Evolutionary conservation across 1,284 basidiomycete genomes (phyloP), one percentile per base, ranked within the genome.

Genomic region (Melampsora medusae): DNA sequence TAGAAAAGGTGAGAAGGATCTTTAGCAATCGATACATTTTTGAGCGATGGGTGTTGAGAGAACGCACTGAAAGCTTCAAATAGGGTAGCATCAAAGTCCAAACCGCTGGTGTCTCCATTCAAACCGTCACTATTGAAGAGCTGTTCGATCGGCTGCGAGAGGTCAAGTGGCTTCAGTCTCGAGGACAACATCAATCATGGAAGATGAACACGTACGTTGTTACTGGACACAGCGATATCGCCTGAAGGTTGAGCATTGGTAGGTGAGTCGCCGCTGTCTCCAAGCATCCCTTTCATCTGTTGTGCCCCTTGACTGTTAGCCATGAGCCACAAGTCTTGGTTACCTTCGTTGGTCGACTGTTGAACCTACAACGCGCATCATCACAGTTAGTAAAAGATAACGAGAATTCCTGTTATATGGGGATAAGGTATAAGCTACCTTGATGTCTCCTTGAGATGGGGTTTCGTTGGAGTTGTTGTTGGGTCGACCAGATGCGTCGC

Each of bases 51-150:
- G 14, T 46, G 14, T 46, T 12, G 14, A 14, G n/a, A 22, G 1
- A 56, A 53, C 70, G 22, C 48, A 74, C 71, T 74, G 53, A 74
- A 74, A 22, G 71, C 71, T 35, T 74, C 71, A 60, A 74, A 74
- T 22, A 74, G 65, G 19, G 31, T 67, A 28, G 64, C 19, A 48
- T 74, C 71, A 31, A 59, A 22, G 49, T 74, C 71, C 33, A 74
- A 67, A 5, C 48, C 25, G 12, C 59, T 17, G 10, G 70, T 12
- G 49, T 72, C 70, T n/a, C 53, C 53, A 46, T 46, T 46, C 42
- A 46, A 46, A 12, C 42, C 42, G 14, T 46, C 42, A 4, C 42
- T 14, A 46, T 46, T 25, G 48, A 72, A 74, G n/a, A 74, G n/a
- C 17, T 74, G 71, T 12, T 74, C 71, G 33, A 74, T 67, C n/a